A percentile compares a stretch with the other conserved stretches of the same genome.
phyloP scores from a whole-genome alignment of 768 basidiomycete species.

The Termitomyces sp. region DNA sequence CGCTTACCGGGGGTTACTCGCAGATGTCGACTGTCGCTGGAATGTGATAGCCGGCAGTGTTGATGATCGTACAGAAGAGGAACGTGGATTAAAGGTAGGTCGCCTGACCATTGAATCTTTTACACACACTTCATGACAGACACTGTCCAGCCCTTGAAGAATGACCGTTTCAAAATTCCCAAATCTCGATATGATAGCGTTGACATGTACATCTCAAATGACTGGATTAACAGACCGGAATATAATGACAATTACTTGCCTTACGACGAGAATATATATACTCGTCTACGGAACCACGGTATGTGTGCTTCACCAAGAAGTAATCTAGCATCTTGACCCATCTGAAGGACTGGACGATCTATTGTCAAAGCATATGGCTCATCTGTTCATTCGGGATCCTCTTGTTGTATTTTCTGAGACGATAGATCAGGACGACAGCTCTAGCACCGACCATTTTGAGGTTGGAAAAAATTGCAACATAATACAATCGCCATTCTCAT shows the following conservation, averaged over 20 bases:
- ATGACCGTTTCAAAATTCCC: constrained; percentile 75
- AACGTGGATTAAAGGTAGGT: constrained; percentile 78
- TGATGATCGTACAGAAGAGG: constrained; percentile 94
- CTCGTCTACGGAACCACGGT: constrained; percentile 77
- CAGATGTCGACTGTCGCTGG: constrained; percentile 98
- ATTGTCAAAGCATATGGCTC: constrained; percentile 87
- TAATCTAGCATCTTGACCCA: not conserved
- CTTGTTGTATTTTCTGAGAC: constrained; percentile 93
- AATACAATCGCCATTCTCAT: not conserved
- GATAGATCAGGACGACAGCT: constrained; percentile 83
- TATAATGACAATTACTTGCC: constrained; percentile 90
- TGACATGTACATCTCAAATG: constrained; percentile 85
- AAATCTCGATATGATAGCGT: constrained; percentile 98
- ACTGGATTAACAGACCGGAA: constrained; percentile 83
- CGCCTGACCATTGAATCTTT: not conserved
- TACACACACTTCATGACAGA: not conserved
- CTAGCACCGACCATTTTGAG: constrained; percentile 95
- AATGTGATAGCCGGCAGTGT: constrained; percentile 98
- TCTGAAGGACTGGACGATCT: constrained; percentile 74
- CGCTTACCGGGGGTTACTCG: constrained; percentile 88
- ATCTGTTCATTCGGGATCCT: constrained; percentile 97
- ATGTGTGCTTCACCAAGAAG: constrained; percentile 13
- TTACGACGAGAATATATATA: constrained; percentile 68
- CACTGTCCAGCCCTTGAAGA: constrained; percentile 60
- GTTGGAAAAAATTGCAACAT: constrained; percentile 30